Conservation (phyloP, 352 stramenopile species). For the Phytophthora chlamydospora region DNA sequence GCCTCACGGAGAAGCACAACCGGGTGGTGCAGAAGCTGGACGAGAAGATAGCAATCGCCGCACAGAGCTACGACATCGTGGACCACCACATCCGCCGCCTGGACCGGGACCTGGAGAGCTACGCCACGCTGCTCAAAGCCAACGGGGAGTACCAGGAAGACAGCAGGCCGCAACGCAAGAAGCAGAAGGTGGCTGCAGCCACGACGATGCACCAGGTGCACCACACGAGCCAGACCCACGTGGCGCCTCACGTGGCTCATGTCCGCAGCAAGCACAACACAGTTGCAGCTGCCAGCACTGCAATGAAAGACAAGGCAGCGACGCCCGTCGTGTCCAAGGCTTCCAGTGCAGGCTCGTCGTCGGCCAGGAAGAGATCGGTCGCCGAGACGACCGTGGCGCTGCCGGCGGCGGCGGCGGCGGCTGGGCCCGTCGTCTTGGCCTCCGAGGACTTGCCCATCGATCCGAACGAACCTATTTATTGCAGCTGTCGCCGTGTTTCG, state of each 20-base stretch:
- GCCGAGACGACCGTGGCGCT: constrained; percentile 43
- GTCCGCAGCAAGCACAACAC: constrained; percentile 44
- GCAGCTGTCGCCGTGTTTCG: constrained; percentile 85
- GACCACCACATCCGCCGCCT: constrained; percentile 87
- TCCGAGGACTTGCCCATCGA: constrained; percentile 85
- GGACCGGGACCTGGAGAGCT: constrained; percentile 80
- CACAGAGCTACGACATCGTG: constrained; percentile 87
- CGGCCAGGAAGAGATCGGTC: constrained; percentile 58
- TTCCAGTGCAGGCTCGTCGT: constrained; percentile 18
- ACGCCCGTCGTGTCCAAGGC: constrained; percentile 20
- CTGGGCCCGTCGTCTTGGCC: constrained; percentile 43
- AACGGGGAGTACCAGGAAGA: constrained; percentile 87
- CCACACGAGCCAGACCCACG: constrained; percentile 23
- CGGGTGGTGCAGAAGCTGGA: constrained; percentile 86
- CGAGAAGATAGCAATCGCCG: constrained; percentile 88
- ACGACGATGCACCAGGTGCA: constrained; percentile 26
- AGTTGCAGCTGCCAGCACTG: constrained; percentile 6
- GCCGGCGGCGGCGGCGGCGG: constrained; percentile 13
- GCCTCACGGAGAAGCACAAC: constrained; percentile 63
- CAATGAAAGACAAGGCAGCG: constrained; percentile 30
- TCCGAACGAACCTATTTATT: constrained; percentile 90
- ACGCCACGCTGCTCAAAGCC: constrained; percentile 68
- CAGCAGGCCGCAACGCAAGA: constrained; percentile 51
- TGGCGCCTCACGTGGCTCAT: constrained; percentile 20
- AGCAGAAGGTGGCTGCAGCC: constrained; percentile 47